These are phyloP conservation scores for Corylus heterophylla DNA, from an alignment of 306 rosid genomes.

Conservation along the genomic window DNA sequence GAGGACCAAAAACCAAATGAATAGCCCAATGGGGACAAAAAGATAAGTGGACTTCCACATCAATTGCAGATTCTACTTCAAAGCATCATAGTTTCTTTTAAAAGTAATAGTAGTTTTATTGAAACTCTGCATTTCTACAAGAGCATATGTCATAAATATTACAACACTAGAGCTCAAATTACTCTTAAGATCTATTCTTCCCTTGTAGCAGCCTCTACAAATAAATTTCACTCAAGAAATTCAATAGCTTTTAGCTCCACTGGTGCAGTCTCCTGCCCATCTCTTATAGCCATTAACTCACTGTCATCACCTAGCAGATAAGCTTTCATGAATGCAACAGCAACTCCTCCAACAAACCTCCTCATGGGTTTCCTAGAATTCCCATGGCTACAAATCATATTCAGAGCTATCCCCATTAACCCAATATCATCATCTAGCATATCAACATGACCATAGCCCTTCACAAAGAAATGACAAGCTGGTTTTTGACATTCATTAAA, in stretches of 20 bases:
- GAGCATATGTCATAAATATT: no score
- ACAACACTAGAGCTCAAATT: no score
- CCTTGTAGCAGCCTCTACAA: background rate
- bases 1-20: no score
- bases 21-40: no score
- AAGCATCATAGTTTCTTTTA: no score
- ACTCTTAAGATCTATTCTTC: no score
- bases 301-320: conserved; percentile 44
- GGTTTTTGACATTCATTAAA: conserved; percentile 60
- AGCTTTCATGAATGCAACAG: conserved; percentile 78
- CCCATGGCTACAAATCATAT: conserved; percentile 71
- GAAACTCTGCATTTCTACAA: no score
- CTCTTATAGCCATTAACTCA: conserved; percentile 50
- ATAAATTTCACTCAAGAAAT: conserved; percentile 32
- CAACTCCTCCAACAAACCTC: conserved; percentile 73
- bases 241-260: conserved; percentile 46
- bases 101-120: no score
- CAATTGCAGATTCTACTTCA: no score
- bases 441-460: conserved; percentile 76
- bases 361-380: conserved; percentile 84
- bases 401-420: conserved; percentile 47
- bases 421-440: conserved; percentile 88
- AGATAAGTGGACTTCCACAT: no score
- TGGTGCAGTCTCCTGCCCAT: conserved; percentile 40
- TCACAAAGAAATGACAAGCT: conserved; percentile 62